Evolutionary conservation across 768 basidiomycete species (phyloP).

Genomic region (Leucocoprinus sp.): DNA sequence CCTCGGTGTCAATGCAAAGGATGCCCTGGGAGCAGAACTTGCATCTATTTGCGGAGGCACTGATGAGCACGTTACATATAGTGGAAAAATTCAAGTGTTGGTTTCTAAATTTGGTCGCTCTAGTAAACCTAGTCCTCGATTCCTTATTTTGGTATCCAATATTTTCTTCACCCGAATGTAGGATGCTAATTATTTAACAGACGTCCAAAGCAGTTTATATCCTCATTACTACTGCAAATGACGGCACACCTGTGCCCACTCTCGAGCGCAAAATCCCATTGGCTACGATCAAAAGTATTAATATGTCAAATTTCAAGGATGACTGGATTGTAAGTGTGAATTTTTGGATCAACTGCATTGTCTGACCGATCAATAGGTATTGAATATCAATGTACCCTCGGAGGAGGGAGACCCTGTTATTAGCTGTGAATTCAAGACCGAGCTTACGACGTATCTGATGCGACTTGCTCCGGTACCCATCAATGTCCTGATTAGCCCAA

Average conservation of each 20-base stretch:
- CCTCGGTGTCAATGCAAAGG: conserved; percentile 80
- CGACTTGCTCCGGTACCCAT: conserved; percentile 74
- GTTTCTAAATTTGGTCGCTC: conserved; percentile 83
- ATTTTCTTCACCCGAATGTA: not conserved
- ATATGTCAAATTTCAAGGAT: conserved; percentile 83
- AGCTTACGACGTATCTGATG: conserved; percentile 75
- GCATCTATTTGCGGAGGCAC: conserved; percentile 64
- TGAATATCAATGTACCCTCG: conserved; percentile 61
- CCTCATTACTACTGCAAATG: conserved; percentile 50
- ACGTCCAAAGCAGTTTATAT: conserved; percentile 83
- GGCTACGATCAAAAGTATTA: conserved; percentile 78
- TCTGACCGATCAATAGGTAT: conserved; percentile 35
- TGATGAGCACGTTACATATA: conserved; percentile 75
- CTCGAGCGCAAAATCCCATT: conserved; percentile 88
- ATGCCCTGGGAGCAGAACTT: conserved; percentile 69
- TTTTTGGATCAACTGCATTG: not conserved
- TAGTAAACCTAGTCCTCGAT: conserved; percentile 87
- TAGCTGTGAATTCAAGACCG: conserved; percentile 92
- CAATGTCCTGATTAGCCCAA: conserved; percentile 63
- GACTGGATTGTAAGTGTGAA: conserved; percentile 80
- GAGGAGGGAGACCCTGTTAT: conserved; percentile 96
- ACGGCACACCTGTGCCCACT: conserved; percentile 47
- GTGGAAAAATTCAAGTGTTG: conserved; percentile 70
- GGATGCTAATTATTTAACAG: conserved; percentile 28
- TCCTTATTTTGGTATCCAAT: conserved; percentile 72